Base-by-base conservation (phyloP, 768 basidiomycete species). In the Pleurotus salmoneostramineus region DNA sequence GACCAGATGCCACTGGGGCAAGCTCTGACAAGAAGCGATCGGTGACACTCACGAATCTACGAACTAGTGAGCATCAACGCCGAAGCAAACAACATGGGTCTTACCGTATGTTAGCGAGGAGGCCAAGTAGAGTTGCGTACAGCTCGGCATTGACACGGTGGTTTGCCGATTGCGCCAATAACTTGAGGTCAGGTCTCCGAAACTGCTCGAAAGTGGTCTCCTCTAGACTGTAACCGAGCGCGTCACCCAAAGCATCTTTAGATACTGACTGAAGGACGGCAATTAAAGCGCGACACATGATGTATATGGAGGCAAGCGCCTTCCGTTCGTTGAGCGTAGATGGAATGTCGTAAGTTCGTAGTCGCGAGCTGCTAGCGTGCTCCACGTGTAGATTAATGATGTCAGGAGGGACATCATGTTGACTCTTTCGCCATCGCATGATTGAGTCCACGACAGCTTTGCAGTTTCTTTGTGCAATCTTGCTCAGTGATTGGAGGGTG, bases 171-270 rank as follows among this genome's bases (percentile, higher is more conserved):
- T 83, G 80, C 5, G 82, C 72, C 27, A 85, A 70, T 34, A 87
- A 72, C 62, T 89, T 88, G 63, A 86, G 61, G 66, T 90, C 87
- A 0, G 88, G 90, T 57, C 77, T 80, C 64, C 81, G 79, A 65
- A 93, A 91, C 62, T 93, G 90, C 59, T 93, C 89, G 66, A 96
- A 97, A 0, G 89, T 93, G 31, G 86, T 88, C 64, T 91, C 88
- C 66, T 96, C 95, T n/a, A 96, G 73, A 49, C 76, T 84, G 69
- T 89, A 84, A 0, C 93, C 95, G 59, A 92, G 72, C 0, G 82
- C 73, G 45, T 95, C 91, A 11, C 88, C 88, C 3, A 96, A 75
- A 1, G 86, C 85, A 62, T 93, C 91, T 65, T 88, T 88, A 1
- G 88, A 78, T 31, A 91, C 78, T 14, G 81, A 76, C 40, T 87